phyloP scores from a whole-genome alignment of 306 rosid genomes.

The Trifolium subterraneum region DNA sequence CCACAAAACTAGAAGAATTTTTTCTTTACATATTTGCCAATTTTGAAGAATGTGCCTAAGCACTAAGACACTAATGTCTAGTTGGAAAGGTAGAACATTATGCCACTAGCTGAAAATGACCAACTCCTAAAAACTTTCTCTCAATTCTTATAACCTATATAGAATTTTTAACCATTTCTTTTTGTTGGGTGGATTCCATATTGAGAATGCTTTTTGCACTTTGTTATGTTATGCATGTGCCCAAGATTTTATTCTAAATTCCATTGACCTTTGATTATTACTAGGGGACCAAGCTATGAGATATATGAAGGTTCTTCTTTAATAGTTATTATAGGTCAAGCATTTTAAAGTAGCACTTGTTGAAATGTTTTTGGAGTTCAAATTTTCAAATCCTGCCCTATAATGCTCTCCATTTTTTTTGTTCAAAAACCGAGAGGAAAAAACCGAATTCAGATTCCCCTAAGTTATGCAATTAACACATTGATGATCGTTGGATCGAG shows the following conservation, averaged over 20 bases:
- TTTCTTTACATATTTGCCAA: background rate
- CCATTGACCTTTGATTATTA: conserved; percentile 44
- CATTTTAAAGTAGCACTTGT: conserved; percentile 36
- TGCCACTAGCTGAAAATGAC: conserved; percentile 59
- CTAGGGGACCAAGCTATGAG: conserved; percentile 28
- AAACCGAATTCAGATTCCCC: too few species aligned
- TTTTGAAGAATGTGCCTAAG: conserved; percentile 31
- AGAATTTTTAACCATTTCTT: conserved; percentile 39
- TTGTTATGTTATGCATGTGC: conserved; percentile 36
- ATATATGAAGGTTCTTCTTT: conserved; percentile 31
- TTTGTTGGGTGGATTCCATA: conserved; percentile 45
- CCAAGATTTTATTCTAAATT: conserved; percentile 48
- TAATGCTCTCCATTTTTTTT: background rate
- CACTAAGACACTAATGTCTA: conserved; percentile 38
- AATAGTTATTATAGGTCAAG: background rate
- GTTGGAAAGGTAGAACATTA: conserved; percentile 42
- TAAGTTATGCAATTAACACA: too few species aligned
- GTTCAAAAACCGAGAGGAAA: too few species aligned
- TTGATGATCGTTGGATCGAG: too few species aligned
- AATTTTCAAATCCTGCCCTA: conserved; percentile 28
- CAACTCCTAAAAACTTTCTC: conserved; percentile 53
- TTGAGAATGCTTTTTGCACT: conserved; percentile 40
- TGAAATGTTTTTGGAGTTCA: conserved; percentile 36
- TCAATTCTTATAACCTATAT: conserved; percentile 38
- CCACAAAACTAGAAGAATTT: conserved; percentile 37